These are phyloP conservation scores for Phanerodontia chrysosporium DNA, from an alignment of 768 basidiomycete genomes.

Conservation along the genomic window DNA sequence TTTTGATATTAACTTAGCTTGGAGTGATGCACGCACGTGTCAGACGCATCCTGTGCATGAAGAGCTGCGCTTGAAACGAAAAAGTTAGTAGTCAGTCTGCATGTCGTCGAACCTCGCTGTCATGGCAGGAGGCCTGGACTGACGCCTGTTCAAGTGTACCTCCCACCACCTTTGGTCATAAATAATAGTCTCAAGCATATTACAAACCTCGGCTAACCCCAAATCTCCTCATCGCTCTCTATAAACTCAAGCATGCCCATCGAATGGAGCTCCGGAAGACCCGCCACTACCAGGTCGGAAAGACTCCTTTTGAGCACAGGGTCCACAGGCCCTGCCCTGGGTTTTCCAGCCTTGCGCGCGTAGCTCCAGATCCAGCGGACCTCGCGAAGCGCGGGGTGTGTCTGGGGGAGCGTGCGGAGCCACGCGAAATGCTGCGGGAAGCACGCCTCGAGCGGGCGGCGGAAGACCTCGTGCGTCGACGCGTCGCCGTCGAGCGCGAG, in stretches of 20 bases:
- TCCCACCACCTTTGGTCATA: no score
- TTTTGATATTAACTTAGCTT: no score
- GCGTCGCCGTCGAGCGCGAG: not conserved
- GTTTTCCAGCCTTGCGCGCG: not conserved
- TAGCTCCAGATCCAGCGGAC: not conserved
- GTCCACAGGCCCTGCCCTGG: not conserved
- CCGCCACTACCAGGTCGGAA: not conserved
- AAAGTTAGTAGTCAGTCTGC: no score
- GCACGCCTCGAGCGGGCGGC: not conserved
- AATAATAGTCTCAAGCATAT: no score
- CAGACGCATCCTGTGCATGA: no score
- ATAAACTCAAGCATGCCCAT: not conserved
- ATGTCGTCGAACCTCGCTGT: no score
- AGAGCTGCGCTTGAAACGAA: no score
- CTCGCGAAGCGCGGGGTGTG: not conserved
- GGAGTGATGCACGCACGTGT: no score
- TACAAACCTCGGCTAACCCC: no score
- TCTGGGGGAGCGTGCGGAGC: not conserved
- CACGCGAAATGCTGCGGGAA: not conserved
- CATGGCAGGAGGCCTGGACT: no score
- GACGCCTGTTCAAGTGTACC: no score
- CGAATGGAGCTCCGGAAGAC: not conserved
- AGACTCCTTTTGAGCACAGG: not conserved
- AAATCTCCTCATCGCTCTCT: not conserved
- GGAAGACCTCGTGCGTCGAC: not conserved